Percentiles rank a stretch among this genome's conserved stretches.
Evolutionary conservation across 495 filamentous ascomycete genomes (phyloP).

Genomic region (Talaromyces ruber): DNA sequence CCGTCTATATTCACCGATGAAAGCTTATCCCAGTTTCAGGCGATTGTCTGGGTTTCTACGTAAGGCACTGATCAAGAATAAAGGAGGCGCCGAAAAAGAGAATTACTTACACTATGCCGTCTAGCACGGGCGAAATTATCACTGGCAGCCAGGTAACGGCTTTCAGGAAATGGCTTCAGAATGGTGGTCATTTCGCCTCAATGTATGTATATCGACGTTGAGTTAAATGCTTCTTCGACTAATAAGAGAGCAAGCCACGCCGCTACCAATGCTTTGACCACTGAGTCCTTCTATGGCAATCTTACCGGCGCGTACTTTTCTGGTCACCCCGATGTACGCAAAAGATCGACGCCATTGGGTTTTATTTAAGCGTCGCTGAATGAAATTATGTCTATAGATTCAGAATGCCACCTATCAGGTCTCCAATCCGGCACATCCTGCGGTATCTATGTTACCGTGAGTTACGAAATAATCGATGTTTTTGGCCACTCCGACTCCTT

Average conservation of each 20-base stretch:
- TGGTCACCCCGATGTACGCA: too few species aligned
- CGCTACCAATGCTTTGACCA: too few species aligned
- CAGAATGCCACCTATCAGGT: too few species aligned
- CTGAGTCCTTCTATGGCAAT: too few species aligned
- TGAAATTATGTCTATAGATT: too few species aligned
- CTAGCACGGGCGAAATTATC: background rate
- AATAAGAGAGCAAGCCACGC: background rate
- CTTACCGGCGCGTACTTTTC: too few species aligned
- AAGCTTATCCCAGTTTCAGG: background rate
- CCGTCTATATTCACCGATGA: background rate
- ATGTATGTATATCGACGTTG: background rate
- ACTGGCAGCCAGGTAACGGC: background rate
- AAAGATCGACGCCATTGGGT: too few species aligned
- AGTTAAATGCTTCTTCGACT: background rate
- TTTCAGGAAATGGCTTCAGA: background rate
- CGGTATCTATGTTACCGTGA: too few species aligned
- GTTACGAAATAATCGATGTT: too few species aligned
- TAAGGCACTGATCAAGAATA: background rate
- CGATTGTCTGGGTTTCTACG: background rate
- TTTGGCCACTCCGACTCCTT: too few species aligned
- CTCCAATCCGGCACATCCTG: too few species aligned
- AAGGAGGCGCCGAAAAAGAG: background rate
- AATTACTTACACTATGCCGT: background rate
- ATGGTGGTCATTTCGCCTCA: background rate
- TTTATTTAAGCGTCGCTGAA: too few species aligned